Conservation (phyloP, 805 yeast species). For the Yamadazyma phyllophila region DNA sequence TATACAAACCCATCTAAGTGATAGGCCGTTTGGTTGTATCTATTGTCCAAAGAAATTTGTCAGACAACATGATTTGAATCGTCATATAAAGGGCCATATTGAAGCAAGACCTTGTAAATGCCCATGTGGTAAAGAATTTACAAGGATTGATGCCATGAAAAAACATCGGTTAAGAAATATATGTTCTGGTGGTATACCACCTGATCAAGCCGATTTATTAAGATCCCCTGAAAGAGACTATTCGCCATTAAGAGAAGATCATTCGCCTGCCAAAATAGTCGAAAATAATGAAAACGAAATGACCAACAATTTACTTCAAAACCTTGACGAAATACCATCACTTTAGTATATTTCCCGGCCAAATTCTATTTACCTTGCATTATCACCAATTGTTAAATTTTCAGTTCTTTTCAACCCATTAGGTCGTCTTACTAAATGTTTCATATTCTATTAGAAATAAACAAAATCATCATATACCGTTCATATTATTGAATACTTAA, state of each 20-base stretch:
- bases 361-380: background rate
- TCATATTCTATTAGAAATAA: no score
- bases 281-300: slow-evolving; percentile 7
- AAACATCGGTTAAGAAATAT: slow-evolving; percentile 78
- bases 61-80: slow-evolving; percentile 87
- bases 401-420: no score
- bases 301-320: slow-evolving; percentile 6
- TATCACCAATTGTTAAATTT: background rate
- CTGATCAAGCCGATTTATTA: slow-evolving; percentile 7
- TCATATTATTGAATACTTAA: no score
- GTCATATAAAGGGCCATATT: slow-evolving; percentile 86
- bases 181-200: slow-evolving; percentile 69
- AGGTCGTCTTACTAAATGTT: no score
- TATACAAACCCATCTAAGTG: slow-evolving; percentile 93
- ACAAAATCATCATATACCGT: no score
- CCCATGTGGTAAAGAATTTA: slow-evolving; percentile 92
- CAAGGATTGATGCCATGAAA: slow-evolving; percentile 83
- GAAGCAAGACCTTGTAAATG: slow-evolving; percentile 67
- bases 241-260: slow-evolving; percentile 2
- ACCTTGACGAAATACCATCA: slow-evolving; percentile 5
- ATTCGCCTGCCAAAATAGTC: slow-evolving; percentile 4
- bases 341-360: slow-evolving; percentile 1
- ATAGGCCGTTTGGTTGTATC: slow-evolving; percentile 83
- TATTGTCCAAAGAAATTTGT: slow-evolving; percentile 85
- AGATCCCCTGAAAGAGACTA: slow-evolving; percentile 8